Evolutionary conservation across 2,329 filamentous ascomycete genomes (phyloP), one percentile per base, ranked within the genome.

Genomic region (Myriosclerotinia scirpicola): DNA sequence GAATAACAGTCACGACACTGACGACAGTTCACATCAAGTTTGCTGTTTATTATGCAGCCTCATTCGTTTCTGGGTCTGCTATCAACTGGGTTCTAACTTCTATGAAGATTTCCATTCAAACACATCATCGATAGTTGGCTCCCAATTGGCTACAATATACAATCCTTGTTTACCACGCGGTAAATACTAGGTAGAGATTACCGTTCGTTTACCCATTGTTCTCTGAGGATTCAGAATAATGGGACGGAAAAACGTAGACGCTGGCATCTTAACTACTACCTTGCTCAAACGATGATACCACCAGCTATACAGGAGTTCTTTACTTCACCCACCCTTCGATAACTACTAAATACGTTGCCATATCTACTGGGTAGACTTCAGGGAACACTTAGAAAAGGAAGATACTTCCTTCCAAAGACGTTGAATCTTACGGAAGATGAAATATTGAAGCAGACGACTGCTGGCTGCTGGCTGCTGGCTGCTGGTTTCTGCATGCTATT

Each of bases 91-190:
- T 46, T 20, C 44, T n/a, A 46, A 17, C 2, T 20, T 46, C 44
- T 46, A 46, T 48, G 56, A 60, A 60, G 44, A 36, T 60, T 60
- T 17, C 44, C 42, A 22, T 22, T 56, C 38, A 56, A 15, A 17
- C 36, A 65, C 30, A 38, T 44, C 20, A 65, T 42, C 52, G 26
- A 38, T 6, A 2, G 8, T 22, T 22, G 20, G 6, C 30, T 20
- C 42, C 56, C 26, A 36, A 58, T 36, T 58, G 53, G 34, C 30
- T 34, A 15, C 9, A 14, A 26, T 30, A 34, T 30, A 42, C 9
- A 48, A 61, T 65, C 54, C 64, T 65, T 65, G 55, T 26, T 53
- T 46, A 46, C 64, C 64, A 60, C 64, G 64, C 60, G 54, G 55
- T 36, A 53, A n/a, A n/a, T 53, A 53, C 50, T 53, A 44, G 50